These are phyloP conservation scores for Pseudogymnoascus sp. DNA, from an alignment of 2,329 filamentous ascomycete species.

Conservation along the genomic window DNA sequence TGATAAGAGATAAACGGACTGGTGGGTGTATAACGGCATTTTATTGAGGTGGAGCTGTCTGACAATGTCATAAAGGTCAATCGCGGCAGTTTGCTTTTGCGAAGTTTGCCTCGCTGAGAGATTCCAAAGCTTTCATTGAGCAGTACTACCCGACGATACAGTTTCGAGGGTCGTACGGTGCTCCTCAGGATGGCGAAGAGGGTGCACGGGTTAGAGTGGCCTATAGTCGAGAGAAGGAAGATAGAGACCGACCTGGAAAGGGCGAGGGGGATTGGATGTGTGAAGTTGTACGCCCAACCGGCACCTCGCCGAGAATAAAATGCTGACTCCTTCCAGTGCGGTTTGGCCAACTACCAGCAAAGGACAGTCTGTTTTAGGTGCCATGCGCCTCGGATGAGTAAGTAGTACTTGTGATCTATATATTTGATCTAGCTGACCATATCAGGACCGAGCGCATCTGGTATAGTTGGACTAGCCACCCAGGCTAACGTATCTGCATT, in stretches of 20 bases:
- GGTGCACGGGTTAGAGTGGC: slow-evolving; percentile 33
- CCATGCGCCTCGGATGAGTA: slow-evolving; percentile 45
- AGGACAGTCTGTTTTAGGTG: slow-evolving; percentile 51
- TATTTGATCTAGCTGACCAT: slow-evolving; percentile 22
- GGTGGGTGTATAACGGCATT: slow-evolving; percentile 32
- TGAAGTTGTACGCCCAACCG: slow-evolving; percentile 34
- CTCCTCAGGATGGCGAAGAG: slow-evolving; percentile 34
- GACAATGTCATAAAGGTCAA: slow-evolving; percentile 32
- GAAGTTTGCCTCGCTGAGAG: slow-evolving; percentile 40
- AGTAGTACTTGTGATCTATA: slow-evolving; percentile 23
- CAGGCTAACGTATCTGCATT: slow-evolving; percentile 31
- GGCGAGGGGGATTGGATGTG: slow-evolving; percentile 50
- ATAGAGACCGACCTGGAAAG: slow-evolving; percentile 35
- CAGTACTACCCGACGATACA: slow-evolving; percentile 41
- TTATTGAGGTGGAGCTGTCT: not conserved
- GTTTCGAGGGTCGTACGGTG: slow-evolving; percentile 38
- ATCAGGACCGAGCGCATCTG: slow-evolving; percentile 26
- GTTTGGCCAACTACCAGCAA: slow-evolving; percentile 47
- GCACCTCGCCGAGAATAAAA: not conserved
- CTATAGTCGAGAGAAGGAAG: slow-evolving; percentile 45
- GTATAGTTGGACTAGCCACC: slow-evolving; percentile 23
- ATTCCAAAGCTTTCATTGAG: slow-evolving; percentile 45
- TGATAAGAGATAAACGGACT: slow-evolving; percentile 51
- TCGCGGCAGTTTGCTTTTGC: slow-evolving; percentile 50
- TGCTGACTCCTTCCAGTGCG: slow-evolving; percentile 36